Evolutionary conservation across 176 grass and related monocot genomes (phyloP).

Genomic region (Carex pumila): DNA sequence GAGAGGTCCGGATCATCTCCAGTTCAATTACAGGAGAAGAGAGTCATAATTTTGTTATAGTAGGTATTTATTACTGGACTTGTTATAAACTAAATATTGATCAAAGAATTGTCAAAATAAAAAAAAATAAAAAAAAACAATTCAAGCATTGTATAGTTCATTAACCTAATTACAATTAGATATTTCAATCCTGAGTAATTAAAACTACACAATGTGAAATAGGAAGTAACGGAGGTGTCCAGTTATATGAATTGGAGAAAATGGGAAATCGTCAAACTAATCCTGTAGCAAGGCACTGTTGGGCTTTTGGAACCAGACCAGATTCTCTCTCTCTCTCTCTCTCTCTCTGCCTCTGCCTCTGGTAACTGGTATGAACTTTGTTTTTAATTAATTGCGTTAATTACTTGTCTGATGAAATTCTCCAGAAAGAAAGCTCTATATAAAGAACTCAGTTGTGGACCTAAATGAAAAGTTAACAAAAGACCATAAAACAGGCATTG

Average conservation of each 20-base stretch:
- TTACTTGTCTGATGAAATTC: neutral
- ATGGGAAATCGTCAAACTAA: neutral
- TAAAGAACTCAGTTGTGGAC: neutral
- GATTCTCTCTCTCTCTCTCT: neutral
- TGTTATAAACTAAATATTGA: no score
- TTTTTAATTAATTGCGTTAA: neutral
- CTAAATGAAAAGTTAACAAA: conserved; percentile 8
- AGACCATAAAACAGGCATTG: neutral
- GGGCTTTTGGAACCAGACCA: neutral
- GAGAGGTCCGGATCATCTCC: neutral
- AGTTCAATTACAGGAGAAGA: neutral
- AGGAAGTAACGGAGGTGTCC: neutral
- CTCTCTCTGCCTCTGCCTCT: neutral
- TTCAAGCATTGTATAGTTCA: no score
- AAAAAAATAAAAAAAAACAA: no score
- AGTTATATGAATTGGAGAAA: neutral
- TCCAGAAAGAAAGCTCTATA: neutral
- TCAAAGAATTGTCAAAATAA: no score
- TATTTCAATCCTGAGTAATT: no score
- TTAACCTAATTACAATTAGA: no score
- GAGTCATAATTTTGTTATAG: no score
- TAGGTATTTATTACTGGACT: no score
- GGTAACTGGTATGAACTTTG: neutral
- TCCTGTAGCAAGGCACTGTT: conserved; percentile 13
- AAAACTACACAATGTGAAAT: neutral